Percentiles rank a stretch among this genome's conserved stretches.
Evolutionary conservation across 2,329 filamentous ascomycete genomes (phyloP).

Genomic region (Neofusicoccum sp.): DNA sequence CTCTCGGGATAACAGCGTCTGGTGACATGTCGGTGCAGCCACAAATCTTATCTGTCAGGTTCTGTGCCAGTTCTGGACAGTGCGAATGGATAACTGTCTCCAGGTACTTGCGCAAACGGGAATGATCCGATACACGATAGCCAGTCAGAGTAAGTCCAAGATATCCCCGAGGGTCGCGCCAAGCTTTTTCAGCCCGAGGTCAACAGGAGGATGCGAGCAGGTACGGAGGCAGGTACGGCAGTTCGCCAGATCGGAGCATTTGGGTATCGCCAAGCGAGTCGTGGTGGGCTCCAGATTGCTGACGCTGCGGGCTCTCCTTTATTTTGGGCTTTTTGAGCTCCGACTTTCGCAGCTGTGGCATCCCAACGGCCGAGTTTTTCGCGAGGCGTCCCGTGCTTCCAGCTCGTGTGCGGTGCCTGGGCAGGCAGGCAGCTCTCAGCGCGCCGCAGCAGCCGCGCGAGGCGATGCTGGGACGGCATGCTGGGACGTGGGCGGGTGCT

Average conservation of each 20-base stretch:
- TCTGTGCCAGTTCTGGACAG: not conserved
- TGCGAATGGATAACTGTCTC: not conserved
- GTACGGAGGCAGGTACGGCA: not conserved
- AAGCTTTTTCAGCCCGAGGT: conserved; percentile 4
- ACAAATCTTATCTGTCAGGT: not conserved
- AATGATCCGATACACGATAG: conserved; percentile 5
- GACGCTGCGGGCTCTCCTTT: not conserved
- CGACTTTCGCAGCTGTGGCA: conserved; percentile 9
- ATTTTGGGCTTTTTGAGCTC: not conserved
- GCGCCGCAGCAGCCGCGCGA: not conserved
- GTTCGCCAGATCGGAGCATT: not conserved
- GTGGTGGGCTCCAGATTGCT: not conserved
- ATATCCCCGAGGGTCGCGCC: conserved; percentile 19
- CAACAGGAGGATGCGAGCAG: conserved; percentile 2
- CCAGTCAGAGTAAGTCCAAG: conserved; percentile 6
- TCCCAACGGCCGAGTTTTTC: conserved; percentile 18
- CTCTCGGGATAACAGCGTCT: conserved; percentile 13
- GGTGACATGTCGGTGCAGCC: conserved; percentile 12
- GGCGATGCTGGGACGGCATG: not conserved
- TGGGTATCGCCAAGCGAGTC: not conserved
- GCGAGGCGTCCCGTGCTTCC: not conserved
- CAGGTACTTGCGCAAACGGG: conserved; percentile 5
- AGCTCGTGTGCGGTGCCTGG: not conserved
- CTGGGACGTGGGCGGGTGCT: not conserved
- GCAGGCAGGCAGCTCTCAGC: not conserved